Percentiles rank a stretch among this genome's conserved stretches.
Evolutionary conservation across 2,329 filamentous ascomycete species (phyloP).

Genomic region (Clonostachys solani): DNA sequence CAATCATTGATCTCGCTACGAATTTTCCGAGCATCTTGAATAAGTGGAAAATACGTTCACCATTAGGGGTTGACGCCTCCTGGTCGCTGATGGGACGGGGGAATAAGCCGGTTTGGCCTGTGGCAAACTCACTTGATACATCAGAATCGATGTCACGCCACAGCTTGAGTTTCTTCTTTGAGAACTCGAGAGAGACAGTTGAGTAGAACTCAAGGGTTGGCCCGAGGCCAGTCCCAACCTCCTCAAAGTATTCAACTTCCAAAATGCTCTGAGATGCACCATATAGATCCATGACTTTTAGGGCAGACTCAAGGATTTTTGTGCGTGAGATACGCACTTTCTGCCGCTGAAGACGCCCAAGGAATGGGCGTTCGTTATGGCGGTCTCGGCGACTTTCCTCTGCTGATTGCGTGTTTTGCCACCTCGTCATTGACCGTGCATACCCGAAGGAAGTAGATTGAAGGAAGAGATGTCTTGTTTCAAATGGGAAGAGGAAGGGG

Average conservation of each 20-base stretch:
- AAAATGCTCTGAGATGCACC: conserved; percentile 94
- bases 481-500: conserved; percentile 96
- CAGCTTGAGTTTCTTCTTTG: conserved; percentile 92
- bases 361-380: conserved; percentile 84
- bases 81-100: conserved; percentile 84
- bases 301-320: conserved; percentile 92
- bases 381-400: conserved; percentile 80
- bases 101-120: conserved; percentile 80
- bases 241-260: conserved; percentile 98
- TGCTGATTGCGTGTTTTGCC: conserved; percentile 85
- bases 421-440: conserved; percentile 92
- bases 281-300: conserved; percentile 99
- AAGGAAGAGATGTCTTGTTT: conserved; percentile 92
- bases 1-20: conserved; percentile 95
- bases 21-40: conserved; percentile 97
- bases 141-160: conserved; percentile 88
- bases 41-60: conserved; percentile 81
- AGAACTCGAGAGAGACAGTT: conserved; percentile 94
- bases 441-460: conserved; percentile 99
- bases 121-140: conserved; percentile 75
- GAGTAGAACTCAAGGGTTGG: conserved; percentile 98
- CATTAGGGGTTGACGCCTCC: conserved; percentile 68
- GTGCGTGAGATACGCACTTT: conserved; percentile 95
- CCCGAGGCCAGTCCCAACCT: conserved; percentile 92
- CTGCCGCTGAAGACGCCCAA: conserved; percentile 87